Evolutionary conservation across 2,329 filamentous ascomycete species (phyloP), one percentile per base, ranked within the genome.

Genomic region (Fusarium nurragi): DNA sequence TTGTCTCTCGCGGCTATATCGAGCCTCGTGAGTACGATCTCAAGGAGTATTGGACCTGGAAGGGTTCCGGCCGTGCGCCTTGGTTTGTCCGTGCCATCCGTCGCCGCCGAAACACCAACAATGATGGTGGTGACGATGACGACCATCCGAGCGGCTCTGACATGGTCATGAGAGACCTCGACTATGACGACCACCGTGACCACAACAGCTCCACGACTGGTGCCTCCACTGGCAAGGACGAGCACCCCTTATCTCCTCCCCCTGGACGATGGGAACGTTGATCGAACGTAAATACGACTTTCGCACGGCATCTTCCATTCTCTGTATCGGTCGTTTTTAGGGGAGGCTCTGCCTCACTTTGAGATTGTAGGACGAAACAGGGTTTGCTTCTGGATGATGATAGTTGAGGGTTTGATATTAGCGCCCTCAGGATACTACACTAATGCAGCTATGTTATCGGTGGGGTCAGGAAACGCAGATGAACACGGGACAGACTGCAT

Each of bases 1-100:
- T 74, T 36, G 47, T 79, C 23, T 83, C 81, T 2, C 69, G 78
- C 2, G 80, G 80, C 5, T 71, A 75, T 5, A 65, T 83, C 22
- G 78, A 82, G 68, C 83, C 83, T 5, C 77, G 78, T 21, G 81
- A 85, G 62, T 85, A 85, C 62, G 82, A 85, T 37, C 74, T 82
- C 61, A 85, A 85, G 61, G 82, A 85, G 54, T 85, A 84, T 67
- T 86, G 83, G 83, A 81, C 82, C 2, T 84, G 81, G 82, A 81
- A 80, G 62, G 80, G 81, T 4, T 74, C 75, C 1, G 83, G 83
- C 5, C 77, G 77, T 4, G 76, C 80, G 38, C 82, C 83, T 0
- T 84, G 81, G 78, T 79, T 83, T 55, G 72, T 84, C 36, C 77
- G 81, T 7, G 78, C 78, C 4, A 69, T 77, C 12, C 69, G 70